These are phyloP conservation scores for Sanghuangporus weigelae DNA, from an alignment of 1,284 basidiomycete genomes.

Conservation along the genomic window DNA sequence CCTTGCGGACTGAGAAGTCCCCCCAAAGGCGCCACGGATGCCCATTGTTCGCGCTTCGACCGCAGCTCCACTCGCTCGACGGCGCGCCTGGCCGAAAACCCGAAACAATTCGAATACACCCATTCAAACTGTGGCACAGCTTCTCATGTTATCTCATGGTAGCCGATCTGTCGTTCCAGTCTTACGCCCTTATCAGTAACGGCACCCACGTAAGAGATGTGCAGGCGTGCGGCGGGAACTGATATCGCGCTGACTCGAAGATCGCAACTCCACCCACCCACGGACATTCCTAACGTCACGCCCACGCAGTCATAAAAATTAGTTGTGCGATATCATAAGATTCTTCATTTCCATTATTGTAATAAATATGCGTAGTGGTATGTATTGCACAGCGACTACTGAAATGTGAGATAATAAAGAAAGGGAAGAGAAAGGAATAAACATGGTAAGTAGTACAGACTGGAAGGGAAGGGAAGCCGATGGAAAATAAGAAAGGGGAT, in stretches of 20 bases:
- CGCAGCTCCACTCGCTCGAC: too few relatives aligned
- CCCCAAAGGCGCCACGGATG: background rate
- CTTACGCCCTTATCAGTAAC: too few relatives aligned
- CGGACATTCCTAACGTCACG: background rate
- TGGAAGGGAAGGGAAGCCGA: background rate
- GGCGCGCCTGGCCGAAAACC: background rate
- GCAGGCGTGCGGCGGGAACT: background rate
- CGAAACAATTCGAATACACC: background rate
- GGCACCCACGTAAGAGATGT: background rate
- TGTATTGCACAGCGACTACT: background rate
- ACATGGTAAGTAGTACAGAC: slow-evolving; percentile 5
- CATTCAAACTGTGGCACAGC: background rate
- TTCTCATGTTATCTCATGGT: background rate
- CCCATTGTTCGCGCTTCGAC: background rate
- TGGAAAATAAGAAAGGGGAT: background rate
- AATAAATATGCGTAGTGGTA: slow-evolving; percentile 1
- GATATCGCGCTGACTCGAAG: background rate
- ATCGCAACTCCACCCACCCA: background rate
- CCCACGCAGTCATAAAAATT: background rate
- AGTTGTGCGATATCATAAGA: background rate
- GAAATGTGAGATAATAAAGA: background rate
- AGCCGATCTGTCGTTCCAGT: background rate
- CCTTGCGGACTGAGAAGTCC: too few relatives aligned
- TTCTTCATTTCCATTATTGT: background rate
- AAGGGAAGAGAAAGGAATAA: background rate